Evolutionary conservation across 108 stramenopile genomes (phyloP).

Genomic region (Cylindrotheca closterium): DNA sequence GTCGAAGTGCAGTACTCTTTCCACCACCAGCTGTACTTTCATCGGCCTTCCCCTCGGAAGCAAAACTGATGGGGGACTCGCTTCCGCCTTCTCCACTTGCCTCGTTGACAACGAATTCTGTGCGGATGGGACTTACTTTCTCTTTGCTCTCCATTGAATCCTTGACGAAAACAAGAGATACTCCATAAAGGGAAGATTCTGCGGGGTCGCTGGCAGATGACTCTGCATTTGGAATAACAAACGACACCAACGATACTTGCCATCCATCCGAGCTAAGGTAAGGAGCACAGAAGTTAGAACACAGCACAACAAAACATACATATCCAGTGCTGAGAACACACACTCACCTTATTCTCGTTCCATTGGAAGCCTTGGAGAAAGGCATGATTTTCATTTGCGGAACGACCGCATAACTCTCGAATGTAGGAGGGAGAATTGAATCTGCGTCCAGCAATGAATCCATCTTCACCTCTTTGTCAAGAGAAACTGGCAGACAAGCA

Average conservation of each 20-base stretch:
- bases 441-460: slow-evolving; percentile 18
- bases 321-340: slow-evolving; percentile 8
- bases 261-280: slow-evolving; percentile 51
- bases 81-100: slow-evolving; percentile 8
- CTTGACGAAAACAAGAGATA: slow-evolving; percentile 59
- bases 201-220: slow-evolving; percentile 36
- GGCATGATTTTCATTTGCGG: slow-evolving; percentile 47
- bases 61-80: slow-evolving; percentile 38
- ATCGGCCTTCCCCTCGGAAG: slow-evolving; percentile 14
- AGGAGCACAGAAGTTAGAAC: neutral
- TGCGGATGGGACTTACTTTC: neutral
- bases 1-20: slow-evolving; percentile 14
- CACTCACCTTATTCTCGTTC: neutral
- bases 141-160: neutral
- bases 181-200: slow-evolving; percentile 62
- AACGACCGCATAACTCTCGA: slow-evolving; percentile 72
- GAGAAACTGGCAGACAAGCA: slow-evolving; percentile 42
- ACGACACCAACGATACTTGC: slow-evolving; percentile 74
- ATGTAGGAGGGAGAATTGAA: slow-evolving; percentile 53
- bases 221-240: slow-evolving; percentile 63
- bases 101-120: neutral
- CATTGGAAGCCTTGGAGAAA: slow-evolving; percentile 28
- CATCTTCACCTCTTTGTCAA: slow-evolving; percentile 21
- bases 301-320: slow-evolving; percentile 1
- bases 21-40: neutral